Evolutionary conservation across 805 yeast genomes (phyloP).

Genomic region (Saccharomycopsis sp.): DNA sequence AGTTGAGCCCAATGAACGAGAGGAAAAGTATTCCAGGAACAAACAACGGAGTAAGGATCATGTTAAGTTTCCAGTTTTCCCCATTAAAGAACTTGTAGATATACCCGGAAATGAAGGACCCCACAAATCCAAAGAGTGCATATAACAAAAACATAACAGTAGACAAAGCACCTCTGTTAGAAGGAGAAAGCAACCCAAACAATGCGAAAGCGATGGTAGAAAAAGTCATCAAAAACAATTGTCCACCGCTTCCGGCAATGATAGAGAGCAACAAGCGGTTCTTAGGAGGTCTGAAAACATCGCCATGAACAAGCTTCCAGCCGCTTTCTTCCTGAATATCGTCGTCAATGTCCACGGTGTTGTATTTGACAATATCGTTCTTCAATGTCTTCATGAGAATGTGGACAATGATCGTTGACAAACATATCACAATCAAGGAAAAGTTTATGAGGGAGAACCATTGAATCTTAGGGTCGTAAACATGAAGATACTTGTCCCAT

Average conservation of each 20-base stretch:
- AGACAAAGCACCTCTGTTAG: slow-evolving; percentile 87
- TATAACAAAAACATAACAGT: slow-evolving; percentile 84
- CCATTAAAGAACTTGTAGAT: slow-evolving; percentile 89
- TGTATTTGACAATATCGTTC: slow-evolving; percentile 81
- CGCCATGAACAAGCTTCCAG: slow-evolving; percentile 95
- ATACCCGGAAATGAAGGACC: slow-evolving; percentile 83
- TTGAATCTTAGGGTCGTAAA: slow-evolving; percentile 86
- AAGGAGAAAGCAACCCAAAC: slow-evolving; percentile 85
- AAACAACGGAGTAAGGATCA: slow-evolving; percentile 72
- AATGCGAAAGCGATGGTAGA: slow-evolving; percentile 76
- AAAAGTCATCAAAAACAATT: slow-evolving; percentile 68
- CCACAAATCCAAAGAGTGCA: slow-evolving; percentile 72
- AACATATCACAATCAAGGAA: slow-evolving; percentile 67
- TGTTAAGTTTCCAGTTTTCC: slow-evolving; percentile 80
- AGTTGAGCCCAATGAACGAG: slow-evolving; percentile 63
- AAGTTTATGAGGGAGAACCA: slow-evolving; percentile 93
- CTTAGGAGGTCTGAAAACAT: slow-evolving; percentile 81
- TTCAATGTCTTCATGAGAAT: slow-evolving; percentile 72
- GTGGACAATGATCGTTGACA: slow-evolving; percentile 74
- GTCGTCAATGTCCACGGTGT: slow-evolving; percentile 75
- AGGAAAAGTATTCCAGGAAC: slow-evolving; percentile 77
- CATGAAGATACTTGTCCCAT: slow-evolving; percentile 95
- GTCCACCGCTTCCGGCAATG: slow-evolving; percentile 82
- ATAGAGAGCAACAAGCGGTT: slow-evolving; percentile 67
- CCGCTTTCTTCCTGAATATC: slow-evolving; percentile 86